phyloP scores from a whole-genome alignment of 1,284 basidiomycete species.

The Ceratobasidium sp. region DNA sequence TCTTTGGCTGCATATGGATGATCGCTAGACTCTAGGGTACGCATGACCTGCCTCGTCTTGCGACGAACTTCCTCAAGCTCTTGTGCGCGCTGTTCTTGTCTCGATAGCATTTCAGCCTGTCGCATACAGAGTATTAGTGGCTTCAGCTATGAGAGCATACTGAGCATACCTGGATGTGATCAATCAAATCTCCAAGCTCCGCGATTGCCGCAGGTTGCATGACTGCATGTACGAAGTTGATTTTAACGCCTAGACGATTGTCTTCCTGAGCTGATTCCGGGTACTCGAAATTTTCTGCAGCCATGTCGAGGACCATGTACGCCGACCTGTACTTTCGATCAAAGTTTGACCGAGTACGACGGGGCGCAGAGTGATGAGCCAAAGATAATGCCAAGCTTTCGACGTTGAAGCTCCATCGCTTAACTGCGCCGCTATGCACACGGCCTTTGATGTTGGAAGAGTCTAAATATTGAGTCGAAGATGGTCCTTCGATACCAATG shows the following conservation, averaged over 20 bases:
- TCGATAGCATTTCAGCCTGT: conserved; percentile 78
- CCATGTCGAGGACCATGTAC: conserved; percentile 83
- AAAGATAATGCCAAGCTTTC: conserved; percentile 80
- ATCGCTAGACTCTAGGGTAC: conserved; percentile 73
- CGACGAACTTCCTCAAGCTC: conserved; percentile 87
- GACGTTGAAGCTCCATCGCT: conserved; percentile 73
- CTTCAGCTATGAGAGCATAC: background rate
- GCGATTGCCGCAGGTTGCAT: conserved; percentile 92
- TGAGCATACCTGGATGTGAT: conserved; percentile 77
- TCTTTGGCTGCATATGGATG: conserved; percentile 11
- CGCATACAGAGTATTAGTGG: conserved; percentile 38
- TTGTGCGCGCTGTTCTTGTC: conserved; percentile 77
- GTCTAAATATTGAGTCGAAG: conserved; percentile 79
- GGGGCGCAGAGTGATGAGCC: conserved; percentile 65
- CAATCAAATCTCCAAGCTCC: conserved; percentile 87
- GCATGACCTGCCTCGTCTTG: conserved; percentile 77
- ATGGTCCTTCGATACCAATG: conserved; percentile 77
- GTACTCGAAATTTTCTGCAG: conserved; percentile 56
- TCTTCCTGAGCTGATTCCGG: conserved; percentile 48
- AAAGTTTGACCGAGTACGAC: conserved; percentile 56
- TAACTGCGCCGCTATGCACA: conserved; percentile 61
- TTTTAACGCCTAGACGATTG: conserved; percentile 61
- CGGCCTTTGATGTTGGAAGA: conserved; percentile 74
- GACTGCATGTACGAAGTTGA: conserved; percentile 87
- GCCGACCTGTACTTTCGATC: conserved; percentile 78